Evolutionary conservation across 2,329 filamentous ascomycete genomes (phyloP), one percentile per base, ranked within the genome.

Genomic region (Phialemonium atrogriseum): DNA sequence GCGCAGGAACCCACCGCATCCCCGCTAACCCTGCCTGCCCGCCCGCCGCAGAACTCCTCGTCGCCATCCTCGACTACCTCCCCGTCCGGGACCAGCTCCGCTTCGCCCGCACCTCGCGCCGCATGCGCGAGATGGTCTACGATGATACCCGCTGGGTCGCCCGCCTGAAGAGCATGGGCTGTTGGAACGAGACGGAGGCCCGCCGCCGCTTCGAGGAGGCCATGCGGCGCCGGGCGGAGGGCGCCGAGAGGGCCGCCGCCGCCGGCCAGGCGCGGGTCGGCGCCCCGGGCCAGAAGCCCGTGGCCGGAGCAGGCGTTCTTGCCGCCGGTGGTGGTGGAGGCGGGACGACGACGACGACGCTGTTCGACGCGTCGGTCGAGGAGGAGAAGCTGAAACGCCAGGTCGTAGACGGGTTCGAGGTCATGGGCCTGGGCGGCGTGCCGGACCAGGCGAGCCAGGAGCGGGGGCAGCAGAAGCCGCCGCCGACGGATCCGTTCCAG

Each of bases 81-180:
- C 82, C 85, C 23, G 73, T 94, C 17, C 65, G 80, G 38, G 89
- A 95, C 55, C 79, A 94, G 48, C 73, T 96, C 53, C 77, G 78
- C 44, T 89, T 86, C 52, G 89, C 91, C 26, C 79, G 81, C 41
- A 79, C 84, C 15, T 94, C 86, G 36, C 82, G 76, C 51, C 83
- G 85, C 38, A 76, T 96, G 70, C 81, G 83, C 52, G 91, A 98
- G 60, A 98, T 98, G 88, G 88, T 95, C 4, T 98, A 96, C 59
- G 91, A 98, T 55, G 91, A 98, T 56, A 85, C 87, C 30, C 74
- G 89, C 62, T 98, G 91, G 91, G 83, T 96, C 23, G 77, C 84
- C 41, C 74, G 84, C 41, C 60, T 98, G 33, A 83, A 83, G 52
- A 78, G 72, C 36, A 94, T 98, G 78, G 84, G 81, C 2, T 82